Evolutionary conservation across 2,329 filamentous ascomycete species (phyloP), one percentile per base, ranked within the genome.

Genomic region (Seiridium cupressi): DNA sequence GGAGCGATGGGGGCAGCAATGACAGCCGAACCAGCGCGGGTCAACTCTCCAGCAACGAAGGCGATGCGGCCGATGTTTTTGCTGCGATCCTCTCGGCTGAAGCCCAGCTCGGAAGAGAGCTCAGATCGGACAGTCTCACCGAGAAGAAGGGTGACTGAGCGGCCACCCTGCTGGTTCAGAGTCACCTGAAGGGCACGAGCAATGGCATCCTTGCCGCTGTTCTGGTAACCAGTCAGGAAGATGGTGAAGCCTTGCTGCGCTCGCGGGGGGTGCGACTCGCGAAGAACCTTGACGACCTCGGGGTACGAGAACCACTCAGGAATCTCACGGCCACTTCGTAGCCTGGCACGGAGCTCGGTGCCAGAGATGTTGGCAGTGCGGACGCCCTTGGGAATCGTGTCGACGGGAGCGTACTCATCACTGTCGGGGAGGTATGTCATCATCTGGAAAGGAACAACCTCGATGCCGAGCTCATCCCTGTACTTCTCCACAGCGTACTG

Each of bases 241-340:
- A 99, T 86, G 64, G 95, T 98, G 86, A 99, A 99, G 65, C 95
- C 95, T 83, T 99, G 96, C 73, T 89, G 86, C 70, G 87, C 89
- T 67, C 95, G 91, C 56, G 96, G 88, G 55, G 94, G 95, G 83
- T 98, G 95, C 68, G 94, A 96, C 82, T 99, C 93, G 71, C 95
- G 89, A 63, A 99, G 89, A 55, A 98, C 95, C 77, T 88, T 89
- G 79, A 99, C 95, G 69, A 99, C 95, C 82, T 99, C 95, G 64
- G 95, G 94, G 84, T 99, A 99, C 38, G 95, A 98, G 86, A 99
- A 99, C 95, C 95, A 99, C 79, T 96, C 93, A 68, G 95, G 95
- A 70, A 99, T 99, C 69, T 96, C 92, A 70, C 91, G 91, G 69
- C 95, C 95, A 62, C 90, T 96, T 72, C 90, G 89, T 65, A 99